Base-by-base conservation (phyloP, 2,329 filamentous ascomycete species). In the Thelonectria rubi region DNA sequence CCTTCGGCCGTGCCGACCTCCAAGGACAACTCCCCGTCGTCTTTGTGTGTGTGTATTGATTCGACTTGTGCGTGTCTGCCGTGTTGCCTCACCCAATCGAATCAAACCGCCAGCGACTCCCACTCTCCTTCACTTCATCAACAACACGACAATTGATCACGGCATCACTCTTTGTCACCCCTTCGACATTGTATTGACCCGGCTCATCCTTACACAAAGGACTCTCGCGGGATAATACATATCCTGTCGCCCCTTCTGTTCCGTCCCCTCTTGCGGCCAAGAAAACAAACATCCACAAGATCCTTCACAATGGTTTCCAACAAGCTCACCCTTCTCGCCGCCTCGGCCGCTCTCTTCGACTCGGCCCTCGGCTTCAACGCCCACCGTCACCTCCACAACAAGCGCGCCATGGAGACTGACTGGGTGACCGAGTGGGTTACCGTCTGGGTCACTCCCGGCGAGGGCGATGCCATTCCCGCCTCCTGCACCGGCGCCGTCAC, bases 351-450 rank as follows among this genome's bases (percentile, higher is more conserved):
- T 68, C 75, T 84, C 48, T 74, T 78, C 67, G 76, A 80, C 67
- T 77, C 82, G 72, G 77, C 76, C 62, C 60, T 78, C 42, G 82
- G 79, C 65, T 69, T 78, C 66, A 78, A 77, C 73, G 68, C 75
- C 60, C 78, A 82, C 73, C 79, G 78, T 46, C 78, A 80, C 68
- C 71, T 72, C 50, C 79, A 82, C 65, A 65, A 69, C 60, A 69
- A 73, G 65, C 69, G 71, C 55, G 70, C 69, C 45, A 74, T 74
- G 21, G 70, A 77, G 43, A 72, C 76, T 10, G 75, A 78, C 55
- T 81, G 76, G 75, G 76, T 79, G 54, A 82, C 79, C 42, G 78
- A 81, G 55, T 68, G 60, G 55, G 62, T 73, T 61, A 82, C 80
- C 39, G 76, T 80, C 64, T 77, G 71, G 60, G 76, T 79, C 53